Conservation (phyloP, 2,329 filamentous ascomycete genomes). For the Dactylellina leptospora region DNA sequence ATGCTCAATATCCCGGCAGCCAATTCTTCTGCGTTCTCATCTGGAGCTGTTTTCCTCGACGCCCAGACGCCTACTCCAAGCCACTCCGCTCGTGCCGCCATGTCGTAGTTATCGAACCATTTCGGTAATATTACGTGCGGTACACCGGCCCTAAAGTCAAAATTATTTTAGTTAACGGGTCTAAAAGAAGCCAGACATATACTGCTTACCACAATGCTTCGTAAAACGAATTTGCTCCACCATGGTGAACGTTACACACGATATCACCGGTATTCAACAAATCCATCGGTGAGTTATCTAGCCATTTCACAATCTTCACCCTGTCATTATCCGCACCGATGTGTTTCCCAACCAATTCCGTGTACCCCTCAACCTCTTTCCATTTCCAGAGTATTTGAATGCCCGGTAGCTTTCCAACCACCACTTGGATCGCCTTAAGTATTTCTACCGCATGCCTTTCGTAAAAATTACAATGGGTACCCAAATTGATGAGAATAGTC, state of each 20-base stretch:
- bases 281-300: slow-evolving; percentile 49
- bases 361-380: slow-evolving; percentile 20
- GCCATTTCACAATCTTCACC: slow-evolving; percentile 50
- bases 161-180: background rate
- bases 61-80: slow-evolving; percentile 54
- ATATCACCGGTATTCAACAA: slow-evolving; percentile 61
- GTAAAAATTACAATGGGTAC: slow-evolving; percentile 51
- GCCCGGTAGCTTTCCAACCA: slow-evolving; percentile 39
- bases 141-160: slow-evolving; percentile 53
- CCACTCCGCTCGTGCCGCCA: slow-evolving; percentile 53
- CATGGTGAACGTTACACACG: slow-evolving; percentile 63
- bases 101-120: slow-evolving; percentile 56
- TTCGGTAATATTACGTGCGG: slow-evolving; percentile 54
- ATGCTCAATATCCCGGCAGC: slow-evolving; percentile 24
- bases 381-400: slow-evolving; percentile 54
- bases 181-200: background rate
- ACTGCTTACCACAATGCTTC: slow-evolving; percentile 60
- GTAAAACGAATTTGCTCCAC: slow-evolving; percentile 63
- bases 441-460: slow-evolving; percentile 38
- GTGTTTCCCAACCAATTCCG: slow-evolving; percentile 12
- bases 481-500: slow-evolving; percentile 54
- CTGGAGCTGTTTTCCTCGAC: slow-evolving; percentile 43
- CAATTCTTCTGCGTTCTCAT: slow-evolving; percentile 49
- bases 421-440: slow-evolving; percentile 31
- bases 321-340: slow-evolving; percentile 11